These are phyloP conservation scores for Clonostachys solani DNA, from an alignment of 2,329 filamentous ascomycete species.

Conservation along the genomic window DNA sequence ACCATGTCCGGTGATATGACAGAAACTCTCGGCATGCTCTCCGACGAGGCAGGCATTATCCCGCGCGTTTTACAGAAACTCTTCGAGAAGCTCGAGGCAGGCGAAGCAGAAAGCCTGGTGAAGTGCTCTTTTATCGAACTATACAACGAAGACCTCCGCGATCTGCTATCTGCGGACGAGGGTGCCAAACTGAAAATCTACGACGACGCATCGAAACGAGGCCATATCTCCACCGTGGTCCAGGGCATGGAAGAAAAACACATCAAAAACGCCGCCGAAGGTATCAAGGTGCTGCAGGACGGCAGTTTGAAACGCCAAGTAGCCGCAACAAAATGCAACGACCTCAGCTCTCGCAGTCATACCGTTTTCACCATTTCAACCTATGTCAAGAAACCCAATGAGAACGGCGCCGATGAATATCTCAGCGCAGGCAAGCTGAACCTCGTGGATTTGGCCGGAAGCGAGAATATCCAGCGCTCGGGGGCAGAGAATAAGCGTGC, in stretches of 20 bases:
- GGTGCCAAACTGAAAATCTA: slow-evolving; percentile 88
- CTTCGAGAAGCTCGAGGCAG: slow-evolving; percentile 77
- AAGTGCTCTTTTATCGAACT: slow-evolving; percentile 99
- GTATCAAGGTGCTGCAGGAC: slow-evolving; percentile 82
- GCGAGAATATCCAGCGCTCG: slow-evolving; percentile 95
- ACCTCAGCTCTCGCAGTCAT: slow-evolving; percentile 93
- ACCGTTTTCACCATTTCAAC: slow-evolving; percentile 97
- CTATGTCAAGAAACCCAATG: slow-evolving; percentile 75
- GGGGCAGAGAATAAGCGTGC: slow-evolving; percentile 98
- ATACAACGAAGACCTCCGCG: slow-evolving; percentile 95
- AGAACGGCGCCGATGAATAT: slow-evolving; percentile 84
- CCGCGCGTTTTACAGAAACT: slow-evolving; percentile 84
- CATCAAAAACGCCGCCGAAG: slow-evolving; percentile 78
- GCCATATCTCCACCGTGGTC: slow-evolving; percentile 80
- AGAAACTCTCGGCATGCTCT: slow-evolving; percentile 77
- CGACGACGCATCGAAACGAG: slow-evolving; percentile 83
- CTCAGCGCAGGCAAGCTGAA: slow-evolving; percentile 92
- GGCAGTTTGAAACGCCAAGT: slow-evolving; percentile 95
- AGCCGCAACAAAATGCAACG: slow-evolving; percentile 99
- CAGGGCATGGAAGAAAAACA: slow-evolving; percentile 98
- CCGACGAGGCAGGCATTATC: slow-evolving; percentile 91
- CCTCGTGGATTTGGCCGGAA: slow-evolving; percentile 91
- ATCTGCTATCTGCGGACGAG: slow-evolving; percentile 80
- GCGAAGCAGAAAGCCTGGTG: slow-evolving; percentile 79
- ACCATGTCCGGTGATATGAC: slow-evolving; percentile 99